A percentile compares a stretch with the other conserved stretches of the same genome.
These are phyloP conservation scores for Phragmites australis DNA, from an alignment of 176 grass and related monocot genomes.

Conservation along the genomic window DNA sequence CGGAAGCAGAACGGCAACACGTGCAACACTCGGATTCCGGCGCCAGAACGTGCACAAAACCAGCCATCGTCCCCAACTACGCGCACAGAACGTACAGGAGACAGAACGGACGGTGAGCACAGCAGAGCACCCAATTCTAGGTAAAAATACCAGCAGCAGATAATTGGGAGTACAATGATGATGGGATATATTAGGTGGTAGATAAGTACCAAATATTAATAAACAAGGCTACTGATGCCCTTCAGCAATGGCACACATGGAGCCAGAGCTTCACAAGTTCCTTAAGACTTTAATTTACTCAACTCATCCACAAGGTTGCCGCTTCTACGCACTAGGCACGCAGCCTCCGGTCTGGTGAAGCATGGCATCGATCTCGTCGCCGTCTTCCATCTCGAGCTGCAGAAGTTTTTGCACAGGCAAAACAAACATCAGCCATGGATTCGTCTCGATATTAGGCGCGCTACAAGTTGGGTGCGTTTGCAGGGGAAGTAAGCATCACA, in stretches of 20 bases:
- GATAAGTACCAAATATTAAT: conserved; percentile 38
- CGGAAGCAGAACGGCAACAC: neutral
- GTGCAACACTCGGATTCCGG: neutral
- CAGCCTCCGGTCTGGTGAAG: conserved; percentile 85
- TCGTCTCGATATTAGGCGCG: neutral
- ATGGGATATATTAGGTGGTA: conserved; percentile 17
- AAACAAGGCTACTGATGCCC: conserved; percentile 42
- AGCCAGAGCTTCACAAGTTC: conserved; percentile 51
- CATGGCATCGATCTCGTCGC: conserved; percentile 89
- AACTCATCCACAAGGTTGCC: neutral
- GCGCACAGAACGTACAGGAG: neutral
- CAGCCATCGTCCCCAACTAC: neutral
- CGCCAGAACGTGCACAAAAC: neutral
- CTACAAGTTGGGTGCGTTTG: neutral
- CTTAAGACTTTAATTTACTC: neutral
- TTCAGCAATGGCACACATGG: conserved; percentile 30
- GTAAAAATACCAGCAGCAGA: conserved; percentile 27
- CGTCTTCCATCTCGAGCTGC: conserved; percentile 95
- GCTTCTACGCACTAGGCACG: conserved; percentile 9
- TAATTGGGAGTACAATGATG: neutral
- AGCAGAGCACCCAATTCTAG: conserved; percentile 1
- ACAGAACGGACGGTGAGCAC: neutral
- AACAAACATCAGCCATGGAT: neutral
- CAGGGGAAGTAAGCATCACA: neutral
- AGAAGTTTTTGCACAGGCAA: neutral